A percentile compares a stretch with the other conserved stretches of the same genome.
phyloP scores from a whole-genome alignment of 805 yeast species.

The Wickerhamomyces tratensis region DNA sequence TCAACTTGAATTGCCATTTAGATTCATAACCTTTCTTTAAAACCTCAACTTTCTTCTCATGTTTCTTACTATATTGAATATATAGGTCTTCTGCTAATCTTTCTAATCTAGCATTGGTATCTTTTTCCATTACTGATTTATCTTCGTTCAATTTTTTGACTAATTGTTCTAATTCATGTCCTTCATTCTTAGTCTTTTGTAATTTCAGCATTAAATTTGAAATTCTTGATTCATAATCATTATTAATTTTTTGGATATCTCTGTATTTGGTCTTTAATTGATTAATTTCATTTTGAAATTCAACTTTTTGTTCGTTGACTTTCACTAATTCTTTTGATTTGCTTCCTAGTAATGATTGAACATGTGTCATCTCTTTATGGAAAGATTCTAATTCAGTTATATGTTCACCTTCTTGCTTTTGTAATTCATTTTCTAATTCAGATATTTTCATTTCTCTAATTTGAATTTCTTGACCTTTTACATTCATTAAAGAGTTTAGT shows the following conservation, averaged over 20 bases:
- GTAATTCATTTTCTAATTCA: conserved; percentile 17
- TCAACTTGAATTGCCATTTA: conserved; percentile 37
- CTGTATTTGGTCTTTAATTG: conserved; percentile 16
- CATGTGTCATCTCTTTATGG: conserved; percentile 23
- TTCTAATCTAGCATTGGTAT: conserved; percentile 44
- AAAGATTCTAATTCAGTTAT: conserved; percentile 25
- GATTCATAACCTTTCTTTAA: conserved; percentile 50
- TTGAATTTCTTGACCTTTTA: conserved; percentile 13
- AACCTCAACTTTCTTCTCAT: conserved; percentile 58
- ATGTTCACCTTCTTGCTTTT: conserved; percentile 27
- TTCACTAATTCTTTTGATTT: conserved; percentile 19
- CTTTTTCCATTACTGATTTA: conserved; percentile 29
- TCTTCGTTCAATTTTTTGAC: conserved; percentile 24
- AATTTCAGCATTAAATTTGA: conserved; percentile 10
- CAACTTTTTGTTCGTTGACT: conserved; percentile 18
- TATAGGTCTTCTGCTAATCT: conserved; percentile 63
- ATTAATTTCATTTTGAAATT: conserved; percentile 13
- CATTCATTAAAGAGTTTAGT: conserved; percentile 7
- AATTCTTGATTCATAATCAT: conserved; percentile 16
- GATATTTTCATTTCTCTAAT: no score
- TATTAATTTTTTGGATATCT: conserved; percentile 14
- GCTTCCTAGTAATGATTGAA: conserved; percentile 20
- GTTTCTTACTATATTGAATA: conserved; percentile 67
- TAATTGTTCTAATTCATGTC: conserved; percentile 15
- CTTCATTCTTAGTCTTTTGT: conserved; percentile 11